Percentiles rank a stretch among this genome's conserved stretches.
Evolutionary conservation across 164 flowering plant genomes (phyloP).

Genomic region (Magnolia sinica): DNA sequence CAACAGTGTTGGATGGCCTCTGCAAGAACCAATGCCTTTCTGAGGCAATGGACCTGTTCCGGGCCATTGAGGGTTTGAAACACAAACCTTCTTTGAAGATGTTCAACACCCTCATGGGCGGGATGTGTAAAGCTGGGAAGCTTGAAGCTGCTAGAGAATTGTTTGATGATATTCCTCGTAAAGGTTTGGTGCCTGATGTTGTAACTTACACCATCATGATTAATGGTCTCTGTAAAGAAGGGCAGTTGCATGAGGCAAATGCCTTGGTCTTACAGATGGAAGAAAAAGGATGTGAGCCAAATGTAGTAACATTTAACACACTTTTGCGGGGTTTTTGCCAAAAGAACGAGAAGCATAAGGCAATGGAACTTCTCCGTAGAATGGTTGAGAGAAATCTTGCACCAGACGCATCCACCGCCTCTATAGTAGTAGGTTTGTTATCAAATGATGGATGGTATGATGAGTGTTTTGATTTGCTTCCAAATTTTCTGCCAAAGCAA

Average conservation of each 20-base stretch:
- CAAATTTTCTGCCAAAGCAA: conserved; percentile 22
- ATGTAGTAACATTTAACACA: conserved; percentile 37
- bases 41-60: conserved; percentile 42
- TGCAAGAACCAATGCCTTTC: conserved; percentile 35
- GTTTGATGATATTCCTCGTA: conserved; percentile 19
- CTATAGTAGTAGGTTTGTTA: conserved; percentile 36
- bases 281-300: conserved; percentile 41
- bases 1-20: conserved; percentile 40
- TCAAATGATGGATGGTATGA: conserved; percentile 29
- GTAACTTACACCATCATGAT: conserved; percentile 46
- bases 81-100: conserved; percentile 12
- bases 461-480: conserved; percentile 26
- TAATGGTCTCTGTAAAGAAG: conserved; percentile 38
- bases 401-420: conserved; percentile 37
- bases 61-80: conserved; percentile 12
- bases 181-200: conserved; percentile 37
- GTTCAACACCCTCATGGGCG: conserved; percentile 39
- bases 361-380: conserved; percentile 39
- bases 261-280: conserved; percentile 44
- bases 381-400: conserved; percentile 37
- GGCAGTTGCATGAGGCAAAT: conserved; percentile 42
- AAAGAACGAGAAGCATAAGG: conserved; percentile 24
- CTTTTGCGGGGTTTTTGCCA: conserved; percentile 32
- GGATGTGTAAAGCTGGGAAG: conserved; percentile 44
- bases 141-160: conserved; percentile 35